These are phyloP conservation scores for Litsea cubeba DNA, from an alignment of 164 flowering plant genomes.

Conservation along the genomic window DNA sequence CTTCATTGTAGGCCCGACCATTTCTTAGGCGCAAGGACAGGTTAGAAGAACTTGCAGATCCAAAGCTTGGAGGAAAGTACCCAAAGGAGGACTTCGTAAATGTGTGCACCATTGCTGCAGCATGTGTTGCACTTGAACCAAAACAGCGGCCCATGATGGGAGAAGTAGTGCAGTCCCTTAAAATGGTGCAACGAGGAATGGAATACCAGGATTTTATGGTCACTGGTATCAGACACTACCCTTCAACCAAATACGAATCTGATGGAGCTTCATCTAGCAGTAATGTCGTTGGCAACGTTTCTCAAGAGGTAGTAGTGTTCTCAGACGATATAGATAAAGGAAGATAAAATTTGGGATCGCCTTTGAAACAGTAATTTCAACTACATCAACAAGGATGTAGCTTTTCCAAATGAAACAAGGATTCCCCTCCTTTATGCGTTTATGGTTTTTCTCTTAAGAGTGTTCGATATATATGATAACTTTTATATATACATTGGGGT, in stretches of 20 bases:
- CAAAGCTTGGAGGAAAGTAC: slow-evolving; percentile 65
- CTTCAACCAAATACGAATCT: slow-evolving; percentile 83
- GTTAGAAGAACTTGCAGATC: slow-evolving; percentile 87
- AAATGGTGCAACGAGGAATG: slow-evolving; percentile 82
- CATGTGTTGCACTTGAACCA: slow-evolving; percentile 95
- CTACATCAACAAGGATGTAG: not conserved
- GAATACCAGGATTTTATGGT: slow-evolving; percentile 72
- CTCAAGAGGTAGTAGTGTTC: slow-evolving; percentile 57
- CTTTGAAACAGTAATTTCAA: not conserved
- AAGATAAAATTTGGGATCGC: slow-evolving; percentile 29
- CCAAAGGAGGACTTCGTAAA: slow-evolving; percentile 86
- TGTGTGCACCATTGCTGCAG: slow-evolving; percentile 95
- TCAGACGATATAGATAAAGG: slow-evolving; percentile 99
- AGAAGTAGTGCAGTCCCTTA: slow-evolving; percentile 96
- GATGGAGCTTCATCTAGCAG: slow-evolving; percentile 87
- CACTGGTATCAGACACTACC: slow-evolving; percentile 56
- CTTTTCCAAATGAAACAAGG: no score
- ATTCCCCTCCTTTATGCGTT: no score
- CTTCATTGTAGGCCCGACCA: slow-evolving; percentile 73
- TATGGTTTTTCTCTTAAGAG: not conserved
- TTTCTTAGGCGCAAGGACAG: slow-evolving; percentile 84
- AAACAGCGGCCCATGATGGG: slow-evolving; percentile 96
- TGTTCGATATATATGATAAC: not conserved
- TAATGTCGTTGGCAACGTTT: slow-evolving; percentile 62
- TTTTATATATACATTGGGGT: not conserved